Evolutionary conservation across 228 moss, liverwort and hornwort species (phyloP), one percentile per base, ranked within the genome.

Genomic region (Sphagnum fallax): DNA sequence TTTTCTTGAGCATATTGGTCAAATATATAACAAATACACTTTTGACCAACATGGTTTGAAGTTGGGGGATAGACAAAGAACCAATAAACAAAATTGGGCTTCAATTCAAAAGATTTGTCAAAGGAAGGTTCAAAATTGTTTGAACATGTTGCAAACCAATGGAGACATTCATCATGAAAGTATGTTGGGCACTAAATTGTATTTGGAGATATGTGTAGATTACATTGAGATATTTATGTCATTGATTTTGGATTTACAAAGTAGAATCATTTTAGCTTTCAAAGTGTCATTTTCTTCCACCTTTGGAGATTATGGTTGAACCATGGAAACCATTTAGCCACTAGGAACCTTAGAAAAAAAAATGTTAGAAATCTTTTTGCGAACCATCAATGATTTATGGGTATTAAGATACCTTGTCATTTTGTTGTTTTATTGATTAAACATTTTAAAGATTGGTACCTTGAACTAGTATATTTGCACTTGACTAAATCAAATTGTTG

Each of bases 221-320:
- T 58, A 58, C 57, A 58, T 58, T 58, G 9, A 58, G 9, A 58
- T 58, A 9, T 58, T 58, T 58, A 9, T 58, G 14, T 58, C 32
- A 32, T 32, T 32, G 32, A 32, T 1, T 32, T 32, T 58, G 2
- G 57, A 58, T 14, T 58, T 58, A 32, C 15, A 16, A 62, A 62
- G 4, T 7, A 62, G 14, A 7, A 7, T 10, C 32, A 16, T 62
- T 62, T 62, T 16, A 6, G 0, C 32, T n/a, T n/a, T 0, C 62
- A 62, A 10, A 62, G 10, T 62, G 1, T 11, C 32, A 32, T 10
- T 62, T 62, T 10, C 1, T 62, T 62, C 6, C 15, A 32, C 7
- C 4, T 62, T n/a, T 62, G 14, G 62, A 62, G 14, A n/a, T 32
- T 62, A 62, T 62, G 62, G 62, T 62, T 62, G 62, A 62, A 62